Evolutionary conservation across 352 stramenopile genomes (phyloP).

Genomic region (Phytopythium helicoides): DNA sequence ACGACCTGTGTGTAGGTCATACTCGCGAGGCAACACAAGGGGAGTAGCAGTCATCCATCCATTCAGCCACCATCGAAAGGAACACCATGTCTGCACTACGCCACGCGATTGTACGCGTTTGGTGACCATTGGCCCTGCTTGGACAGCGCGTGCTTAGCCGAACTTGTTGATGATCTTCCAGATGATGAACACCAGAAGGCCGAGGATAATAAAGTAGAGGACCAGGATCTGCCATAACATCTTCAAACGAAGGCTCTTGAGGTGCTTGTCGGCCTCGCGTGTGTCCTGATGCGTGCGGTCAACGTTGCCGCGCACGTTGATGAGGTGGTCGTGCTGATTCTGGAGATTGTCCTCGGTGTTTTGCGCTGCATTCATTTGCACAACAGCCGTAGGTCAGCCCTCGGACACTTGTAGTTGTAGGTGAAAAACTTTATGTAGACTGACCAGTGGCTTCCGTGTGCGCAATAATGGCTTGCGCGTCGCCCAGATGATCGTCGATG

Average conservation of each 20-base stretch:
- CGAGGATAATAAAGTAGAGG: conserved; percentile 80
- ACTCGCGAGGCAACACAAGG: neutral
- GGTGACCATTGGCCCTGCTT: neutral
- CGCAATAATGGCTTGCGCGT: conserved; percentile 68
- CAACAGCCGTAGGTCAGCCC: no score
- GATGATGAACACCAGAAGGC: conserved; percentile 67
- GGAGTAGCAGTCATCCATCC: neutral
- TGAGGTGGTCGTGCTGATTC: conserved; percentile 68
- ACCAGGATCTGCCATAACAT: conserved; percentile 68
- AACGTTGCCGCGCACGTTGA: conserved; percentile 75
- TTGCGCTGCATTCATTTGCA: conserved; percentile 17
- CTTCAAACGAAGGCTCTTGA: conserved; percentile 84
- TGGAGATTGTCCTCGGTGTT: conserved; percentile 74
- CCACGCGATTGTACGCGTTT: neutral
- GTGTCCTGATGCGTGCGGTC: conserved; percentile 72
- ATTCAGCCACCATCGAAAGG: neutral
- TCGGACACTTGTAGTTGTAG: no score
- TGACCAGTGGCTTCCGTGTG: conserved; percentile 61
- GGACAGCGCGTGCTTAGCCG: conserved; percentile 13
- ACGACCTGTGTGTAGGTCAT: neutral
- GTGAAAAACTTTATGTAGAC: no score
- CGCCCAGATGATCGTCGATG: conserved; percentile 65
- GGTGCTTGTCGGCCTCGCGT: conserved; percentile 57
- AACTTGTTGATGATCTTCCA: conserved; percentile 70
- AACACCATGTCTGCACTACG: no score